Evolutionary conservation across 805 yeast species (phyloP).

Genomic region (Scheffersomyces lignosus): DNA sequence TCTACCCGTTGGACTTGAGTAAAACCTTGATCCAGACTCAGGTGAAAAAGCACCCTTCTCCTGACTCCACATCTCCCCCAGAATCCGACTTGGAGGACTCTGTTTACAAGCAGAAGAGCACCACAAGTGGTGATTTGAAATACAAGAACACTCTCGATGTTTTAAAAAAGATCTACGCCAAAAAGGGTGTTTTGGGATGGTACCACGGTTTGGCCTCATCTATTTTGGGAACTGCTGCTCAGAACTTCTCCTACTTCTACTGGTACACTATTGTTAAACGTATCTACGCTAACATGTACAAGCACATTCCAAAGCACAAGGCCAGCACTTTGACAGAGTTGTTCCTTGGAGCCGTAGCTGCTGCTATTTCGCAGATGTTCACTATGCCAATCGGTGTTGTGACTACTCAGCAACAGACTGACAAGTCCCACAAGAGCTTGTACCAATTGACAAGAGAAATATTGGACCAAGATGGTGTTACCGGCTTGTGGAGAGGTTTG

Average conservation of each 20-base stretch:
- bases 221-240: constrained; percentile 68
- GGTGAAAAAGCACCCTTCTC: constrained; percentile 27
- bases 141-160: constrained; percentile 67
- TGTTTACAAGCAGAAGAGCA: constrained; percentile 15
- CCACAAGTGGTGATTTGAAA: constrained; percentile 24
- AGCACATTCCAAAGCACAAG: constrained; percentile 35
- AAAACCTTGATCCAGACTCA: constrained; percentile 80
- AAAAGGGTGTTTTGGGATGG: constrained; percentile 65
- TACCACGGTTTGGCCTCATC: constrained; percentile 73
- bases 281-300: constrained; percentile 44
- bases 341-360: constrained; percentile 75
- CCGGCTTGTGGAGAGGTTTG: constrained; percentile 81
- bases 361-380: constrained; percentile 75
- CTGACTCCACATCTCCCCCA: constrained; percentile 5
- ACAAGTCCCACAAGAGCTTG: constrained; percentile 35
- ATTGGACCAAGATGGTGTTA: constrained; percentile 59
- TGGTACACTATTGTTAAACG: constrained; percentile 78
- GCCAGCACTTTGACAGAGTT: constrained; percentile 67
- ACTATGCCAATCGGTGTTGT: constrained; percentile 81
- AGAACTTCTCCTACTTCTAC: constrained; percentile 80
- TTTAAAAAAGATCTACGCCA: constrained; percentile 52
- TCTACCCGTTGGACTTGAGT: constrained; percentile 78
- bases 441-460: constrained; percentile 46
- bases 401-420: constrained; percentile 62
- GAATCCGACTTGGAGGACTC: constrained; percentile 19